phyloP scores from a whole-genome alignment of 495 filamentous ascomycete species.

The Pyrenopolyporus hunteri region DNA sequence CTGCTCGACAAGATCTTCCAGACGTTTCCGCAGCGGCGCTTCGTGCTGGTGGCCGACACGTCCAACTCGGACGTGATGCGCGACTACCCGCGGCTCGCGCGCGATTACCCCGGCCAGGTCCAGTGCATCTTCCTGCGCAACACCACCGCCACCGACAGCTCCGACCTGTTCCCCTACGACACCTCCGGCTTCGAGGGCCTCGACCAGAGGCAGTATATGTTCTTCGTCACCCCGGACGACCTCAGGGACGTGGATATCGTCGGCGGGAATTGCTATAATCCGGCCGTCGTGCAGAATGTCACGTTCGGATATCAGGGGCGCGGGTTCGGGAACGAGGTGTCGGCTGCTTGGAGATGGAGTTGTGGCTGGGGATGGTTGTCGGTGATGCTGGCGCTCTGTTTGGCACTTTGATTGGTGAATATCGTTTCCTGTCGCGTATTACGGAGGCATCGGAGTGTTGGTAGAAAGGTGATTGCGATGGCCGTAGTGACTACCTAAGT shows the following conservation, averaged over 20 bases:
- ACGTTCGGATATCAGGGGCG: slow-evolving; percentile 73
- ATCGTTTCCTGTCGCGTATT: background rate
- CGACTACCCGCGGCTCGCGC: slow-evolving; percentile 70
- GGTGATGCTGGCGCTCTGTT: slow-evolving; percentile 4
- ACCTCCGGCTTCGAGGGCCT: slow-evolving; percentile 71
- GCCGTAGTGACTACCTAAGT: too few relatives aligned
- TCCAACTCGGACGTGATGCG: slow-evolving; percentile 79
- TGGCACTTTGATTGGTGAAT: background rate
- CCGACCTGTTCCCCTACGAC: slow-evolving; percentile 71
- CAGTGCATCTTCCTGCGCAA: slow-evolving; percentile 82
- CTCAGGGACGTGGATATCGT: slow-evolving; percentile 68
- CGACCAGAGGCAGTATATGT: slow-evolving; percentile 73
- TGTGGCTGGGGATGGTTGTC: slow-evolving; percentile 32
- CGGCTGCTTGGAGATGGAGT: background rate
- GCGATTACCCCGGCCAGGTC: slow-evolving; percentile 70
- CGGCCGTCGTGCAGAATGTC: slow-evolving; percentile 65
- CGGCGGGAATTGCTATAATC: slow-evolving; percentile 73
- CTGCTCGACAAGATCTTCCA: slow-evolving; percentile 73
- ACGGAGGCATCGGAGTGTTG: background rate
- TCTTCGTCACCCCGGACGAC: slow-evolving; percentile 75
- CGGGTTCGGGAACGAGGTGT: slow-evolving; percentile 47
- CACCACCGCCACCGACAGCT: slow-evolving; percentile 68
- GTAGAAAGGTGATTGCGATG: background rate
- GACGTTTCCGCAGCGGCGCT: slow-evolving; percentile 76
- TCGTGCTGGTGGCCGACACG: slow-evolving; percentile 78